Conservation (phyloP, 208 protist species). For the Polymyxa betae region DNA sequence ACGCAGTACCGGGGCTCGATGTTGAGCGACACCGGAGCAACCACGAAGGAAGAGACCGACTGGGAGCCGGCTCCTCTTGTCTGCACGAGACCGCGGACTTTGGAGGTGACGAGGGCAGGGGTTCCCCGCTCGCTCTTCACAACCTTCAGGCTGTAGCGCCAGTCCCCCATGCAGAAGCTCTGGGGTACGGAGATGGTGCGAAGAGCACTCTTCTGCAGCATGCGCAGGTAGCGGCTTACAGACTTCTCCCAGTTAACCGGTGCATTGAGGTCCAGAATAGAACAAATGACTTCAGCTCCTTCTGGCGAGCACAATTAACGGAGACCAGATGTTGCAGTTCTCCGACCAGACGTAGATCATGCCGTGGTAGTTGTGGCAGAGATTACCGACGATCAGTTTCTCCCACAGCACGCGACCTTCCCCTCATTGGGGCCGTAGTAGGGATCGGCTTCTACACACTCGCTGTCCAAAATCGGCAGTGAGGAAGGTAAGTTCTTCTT, state of each 20-base stretch:
- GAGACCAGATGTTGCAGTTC: too few species aligned
- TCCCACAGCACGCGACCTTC: too few species aligned
- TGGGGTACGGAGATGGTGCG: background rate
- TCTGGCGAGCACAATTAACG: too few species aligned
- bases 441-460: too few species aligned
- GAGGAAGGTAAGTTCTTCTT: too few species aligned
- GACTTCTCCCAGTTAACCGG: background rate
- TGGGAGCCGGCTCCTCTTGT: background rate
- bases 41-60: background rate
- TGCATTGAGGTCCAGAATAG: background rate
- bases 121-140: background rate
- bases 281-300: background rate
- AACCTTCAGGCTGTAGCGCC: background rate
- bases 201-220: background rate
- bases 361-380: too few species aligned
- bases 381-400: too few species aligned
- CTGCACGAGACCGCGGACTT: background rate
- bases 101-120: background rate
- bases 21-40: background rate
- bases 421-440: too few species aligned
- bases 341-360: too few species aligned
- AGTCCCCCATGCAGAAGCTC: background rate
- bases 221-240: background rate
- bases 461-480: too few species aligned
- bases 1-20: background rate